phyloP scores from a whole-genome alignment of 495 filamentous ascomycete genomes.

The Podospora bellae-mahoneyi region DNA sequence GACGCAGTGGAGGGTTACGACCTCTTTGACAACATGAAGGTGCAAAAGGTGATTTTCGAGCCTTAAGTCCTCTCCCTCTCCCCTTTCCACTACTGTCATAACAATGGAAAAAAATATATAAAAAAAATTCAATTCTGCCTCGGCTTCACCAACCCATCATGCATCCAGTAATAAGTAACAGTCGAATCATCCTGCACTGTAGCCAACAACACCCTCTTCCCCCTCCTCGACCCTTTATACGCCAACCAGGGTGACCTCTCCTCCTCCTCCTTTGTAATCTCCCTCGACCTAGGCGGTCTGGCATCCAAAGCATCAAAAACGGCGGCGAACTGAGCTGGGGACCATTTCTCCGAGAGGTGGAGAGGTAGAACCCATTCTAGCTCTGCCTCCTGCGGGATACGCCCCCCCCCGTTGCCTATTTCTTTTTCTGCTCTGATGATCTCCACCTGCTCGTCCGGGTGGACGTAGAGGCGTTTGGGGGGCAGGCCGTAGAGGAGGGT shows the following conservation, averaged over 20 bases:
- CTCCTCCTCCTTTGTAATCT: slow-evolving; percentile 12
- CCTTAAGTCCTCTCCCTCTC: slow-evolving; percentile 23
- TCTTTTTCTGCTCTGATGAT: slow-evolving; percentile 59
- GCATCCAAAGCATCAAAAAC: slow-evolving; percentile 73
- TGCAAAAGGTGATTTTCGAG: slow-evolving; percentile 75
- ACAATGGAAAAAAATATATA: not conserved
- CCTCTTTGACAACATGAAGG: slow-evolving; percentile 88
- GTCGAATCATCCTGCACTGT: slow-evolving; percentile 88
- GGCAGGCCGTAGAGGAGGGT: slow-evolving; percentile 85
- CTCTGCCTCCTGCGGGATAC: slow-evolving; percentile 51
- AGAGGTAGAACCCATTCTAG: slow-evolving; percentile 86
- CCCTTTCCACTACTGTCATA: not conserved
- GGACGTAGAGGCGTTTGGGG: slow-evolving; percentile 78
- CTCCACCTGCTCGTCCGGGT: slow-evolving; percentile 88
- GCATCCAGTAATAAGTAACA: slow-evolving; percentile 89
- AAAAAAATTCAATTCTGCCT: slow-evolving; percentile 69
- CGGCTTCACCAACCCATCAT: slow-evolving; percentile 94
- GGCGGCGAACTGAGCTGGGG: slow-evolving; percentile 64
- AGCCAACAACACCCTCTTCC: slow-evolving; percentile 76
- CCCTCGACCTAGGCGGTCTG: slow-evolving; percentile 38
- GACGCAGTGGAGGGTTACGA: slow-evolving; percentile 87
- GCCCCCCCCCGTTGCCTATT: slow-evolving; percentile 20
- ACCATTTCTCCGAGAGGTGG: slow-evolving; percentile 79
- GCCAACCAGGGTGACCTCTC: slow-evolving; percentile 31
- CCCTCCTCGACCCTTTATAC: slow-evolving; percentile 44